Evolutionary conservation across 2,329 filamentous ascomycete genomes (phyloP).

Genomic region (Fusarium sp.): DNA sequence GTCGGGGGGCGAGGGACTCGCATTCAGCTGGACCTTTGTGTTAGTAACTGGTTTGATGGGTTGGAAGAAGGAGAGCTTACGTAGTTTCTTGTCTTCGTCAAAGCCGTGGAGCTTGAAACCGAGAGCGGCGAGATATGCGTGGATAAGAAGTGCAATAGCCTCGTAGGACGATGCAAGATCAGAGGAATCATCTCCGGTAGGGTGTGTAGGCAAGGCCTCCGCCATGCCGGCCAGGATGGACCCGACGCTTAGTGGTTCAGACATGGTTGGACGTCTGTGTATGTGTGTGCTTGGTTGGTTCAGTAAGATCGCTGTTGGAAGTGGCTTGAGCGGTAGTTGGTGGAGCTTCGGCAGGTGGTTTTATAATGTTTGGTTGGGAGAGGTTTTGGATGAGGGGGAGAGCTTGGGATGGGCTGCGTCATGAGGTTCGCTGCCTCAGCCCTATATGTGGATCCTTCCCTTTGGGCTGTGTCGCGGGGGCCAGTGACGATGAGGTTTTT

Average conservation of each 20-base stretch:
- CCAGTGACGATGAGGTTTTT: slow-evolving; percentile 12
- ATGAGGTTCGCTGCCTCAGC: slow-evolving; percentile 45
- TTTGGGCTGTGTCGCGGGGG: slow-evolving; percentile 15
- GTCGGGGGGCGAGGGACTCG: slow-evolving; percentile 67
- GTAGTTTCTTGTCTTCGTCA: slow-evolving; percentile 82
- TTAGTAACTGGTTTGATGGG: not conserved
- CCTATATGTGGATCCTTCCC: slow-evolving; percentile 44
- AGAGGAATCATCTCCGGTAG: slow-evolving; percentile 65
- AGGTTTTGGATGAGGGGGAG: not conserved
- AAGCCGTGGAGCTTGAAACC: slow-evolving; percentile 86
- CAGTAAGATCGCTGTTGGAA: not conserved
- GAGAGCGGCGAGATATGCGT: slow-evolving; percentile 84
- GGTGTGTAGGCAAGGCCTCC: slow-evolving; percentile 68
- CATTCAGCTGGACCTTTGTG: slow-evolving; percentile 56
- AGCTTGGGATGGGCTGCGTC: slow-evolving; percentile 30
- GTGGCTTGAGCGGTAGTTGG: slow-evolving; percentile 3
- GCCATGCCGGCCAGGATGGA: slow-evolving; percentile 68
- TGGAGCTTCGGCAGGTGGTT: not conserved
- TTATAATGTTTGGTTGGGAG: not conserved
- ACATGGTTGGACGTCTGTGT: slow-evolving; percentile 31
- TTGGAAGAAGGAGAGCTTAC: slow-evolving; percentile 55
- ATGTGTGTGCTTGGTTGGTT: not conserved
- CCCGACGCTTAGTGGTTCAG: slow-evolving; percentile 43
- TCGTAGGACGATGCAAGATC: slow-evolving; percentile 81
- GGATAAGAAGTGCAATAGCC: slow-evolving; percentile 84